phyloP scores from a whole-genome alignment of 176 grass and related monocot genomes.

The Rhipidocladum racemiflorum region DNA sequence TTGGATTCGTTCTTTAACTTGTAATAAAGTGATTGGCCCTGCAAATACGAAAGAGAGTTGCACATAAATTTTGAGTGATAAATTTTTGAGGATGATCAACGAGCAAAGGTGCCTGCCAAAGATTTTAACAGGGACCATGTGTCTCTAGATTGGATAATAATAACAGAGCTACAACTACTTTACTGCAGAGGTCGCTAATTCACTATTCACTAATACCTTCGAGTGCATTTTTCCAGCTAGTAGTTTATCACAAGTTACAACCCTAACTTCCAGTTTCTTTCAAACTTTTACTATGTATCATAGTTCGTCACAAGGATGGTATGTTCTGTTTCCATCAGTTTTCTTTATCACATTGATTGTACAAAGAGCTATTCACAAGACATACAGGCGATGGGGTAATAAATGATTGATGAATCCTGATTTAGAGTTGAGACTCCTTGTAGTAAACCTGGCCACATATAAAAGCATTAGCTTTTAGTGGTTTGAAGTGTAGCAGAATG shows the following conservation, averaged over 20 bases:
- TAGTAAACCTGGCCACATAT: constrained; percentile 45
- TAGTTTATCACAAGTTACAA: neutral
- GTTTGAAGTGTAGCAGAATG: neutral
- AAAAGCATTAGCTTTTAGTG: constrained; percentile 12
- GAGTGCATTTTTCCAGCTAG: neutral
- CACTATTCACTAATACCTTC: neutral
- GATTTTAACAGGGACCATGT: too few species aligned
- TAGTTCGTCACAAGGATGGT: neutral
- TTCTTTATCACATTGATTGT: neutral
- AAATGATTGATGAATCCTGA: neutral
- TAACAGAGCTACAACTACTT: neutral
- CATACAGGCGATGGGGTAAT: neutral
- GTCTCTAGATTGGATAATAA: neutral
- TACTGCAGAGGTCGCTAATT: neutral
- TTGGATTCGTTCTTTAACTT: too few species aligned
- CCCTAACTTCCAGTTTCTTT: neutral
- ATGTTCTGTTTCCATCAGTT: neutral
- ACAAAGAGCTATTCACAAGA: constrained; percentile 35
- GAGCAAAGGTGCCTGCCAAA: too few species aligned
- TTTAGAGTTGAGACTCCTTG: constrained; percentile 12
- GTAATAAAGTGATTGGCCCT: too few species aligned
- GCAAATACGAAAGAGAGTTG: too few species aligned
- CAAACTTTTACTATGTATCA: neutral
- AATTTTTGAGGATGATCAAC: too few species aligned
- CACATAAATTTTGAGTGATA: too few species aligned